phyloP scores from a whole-genome alignment of 1,284 basidiomycete genomes.

The Sphagnurus paluster region DNA sequence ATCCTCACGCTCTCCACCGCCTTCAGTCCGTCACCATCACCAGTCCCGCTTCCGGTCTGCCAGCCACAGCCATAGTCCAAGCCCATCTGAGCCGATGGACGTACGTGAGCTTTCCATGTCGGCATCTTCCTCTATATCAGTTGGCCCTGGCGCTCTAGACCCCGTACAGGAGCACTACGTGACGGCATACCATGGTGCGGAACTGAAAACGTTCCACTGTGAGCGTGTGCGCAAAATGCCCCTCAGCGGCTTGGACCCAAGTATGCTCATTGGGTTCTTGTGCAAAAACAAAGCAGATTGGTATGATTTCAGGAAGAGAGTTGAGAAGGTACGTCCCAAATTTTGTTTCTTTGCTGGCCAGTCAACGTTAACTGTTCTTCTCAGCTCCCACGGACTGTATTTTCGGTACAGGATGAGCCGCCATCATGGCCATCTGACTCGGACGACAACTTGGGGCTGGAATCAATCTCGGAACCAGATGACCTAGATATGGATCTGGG shows the following conservation, averaged over 20 bases:
- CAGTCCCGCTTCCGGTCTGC: slow-evolving; percentile 28
- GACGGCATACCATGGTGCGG: slow-evolving; percentile 48
- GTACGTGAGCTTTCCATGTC: slow-evolving; percentile 29
- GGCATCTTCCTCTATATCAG: neutral
- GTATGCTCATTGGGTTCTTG: slow-evolving; percentile 95
- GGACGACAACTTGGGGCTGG: slow-evolving; percentile 77
- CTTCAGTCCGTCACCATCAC: slow-evolving; percentile 23
- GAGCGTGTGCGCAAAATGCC: slow-evolving; percentile 94
- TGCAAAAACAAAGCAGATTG: slow-evolving; percentile 83
- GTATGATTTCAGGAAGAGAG: slow-evolving; percentile 75
- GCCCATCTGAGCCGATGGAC: slow-evolving; percentile 26
- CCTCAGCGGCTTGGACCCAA: slow-evolving; percentile 88
- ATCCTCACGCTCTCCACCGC: slow-evolving; percentile 27
- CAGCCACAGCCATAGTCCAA: slow-evolving; percentile 18
- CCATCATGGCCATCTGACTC: slow-evolving; percentile 77
- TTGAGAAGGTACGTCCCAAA: slow-evolving; percentile 58
- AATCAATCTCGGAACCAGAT: slow-evolving; percentile 77
- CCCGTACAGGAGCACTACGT: slow-evolving; percentile 40
- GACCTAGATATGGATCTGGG: slow-evolving; percentile 54
- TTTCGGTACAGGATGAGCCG: slow-evolving; percentile 83
- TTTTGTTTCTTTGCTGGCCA: slow-evolving; percentile 8
- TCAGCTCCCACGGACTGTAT: slow-evolving; percentile 74
- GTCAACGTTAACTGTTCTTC: slow-evolving; percentile 29
- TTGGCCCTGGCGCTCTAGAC: slow-evolving; percentile 20
- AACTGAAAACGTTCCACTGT: slow-evolving; percentile 91